Base-by-base conservation (phyloP, 2,329 filamentous ascomycete species). In the Ophioceras dolichostomum region DNA sequence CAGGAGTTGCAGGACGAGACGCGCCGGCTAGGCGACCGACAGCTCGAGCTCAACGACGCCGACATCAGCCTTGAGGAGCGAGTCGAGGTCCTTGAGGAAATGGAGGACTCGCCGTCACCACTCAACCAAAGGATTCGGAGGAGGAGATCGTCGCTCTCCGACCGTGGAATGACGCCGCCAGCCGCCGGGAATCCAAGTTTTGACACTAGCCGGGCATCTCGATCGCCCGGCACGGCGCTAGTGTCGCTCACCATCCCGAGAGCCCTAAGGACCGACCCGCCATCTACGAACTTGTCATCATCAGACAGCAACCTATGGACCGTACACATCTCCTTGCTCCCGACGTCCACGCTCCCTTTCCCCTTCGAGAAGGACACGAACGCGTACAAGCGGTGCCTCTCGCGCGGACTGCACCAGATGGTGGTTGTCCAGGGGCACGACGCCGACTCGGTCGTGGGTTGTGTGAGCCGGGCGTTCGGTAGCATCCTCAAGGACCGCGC, bases 311-410 rank as follows among this genome's bases (percentile, higher is more conserved):
- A 47, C 18, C 42, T 61, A 5, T 77, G 73, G 73, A 76, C 72
- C 2, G 68, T 76, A 20, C 72, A 76, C 46, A 60, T 77, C 26
- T 76, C 73, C 3, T 61, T 77, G 10, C 59, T 77, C 27, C 73
- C 73, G 4, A 67, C 64, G 33, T 60, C 59, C 10, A 62, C 62
- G 24, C 65, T 70, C 39, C 67, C 70, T 4, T 74, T 76, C 44
- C 73, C 73, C 0, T 77, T 76, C 48, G 73, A 76, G 52, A 72
- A 73, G 48, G 70, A 76, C 45, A 76, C 72, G 12, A 68, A 62
- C 29, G 71, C 72, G 4, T 77, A 77, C 52, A 75, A 75, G 48
- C 62, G 73, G 31, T 76, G 71, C 32, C 58, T 76, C 4, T 77
- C 73, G 12, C 67, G 73, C 13, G 73, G 73, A 3, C 61, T 76